Evolutionary conservation across 2,329 filamentous ascomycete species (phyloP).

Genomic region (Talaromyces sp.): DNA sequence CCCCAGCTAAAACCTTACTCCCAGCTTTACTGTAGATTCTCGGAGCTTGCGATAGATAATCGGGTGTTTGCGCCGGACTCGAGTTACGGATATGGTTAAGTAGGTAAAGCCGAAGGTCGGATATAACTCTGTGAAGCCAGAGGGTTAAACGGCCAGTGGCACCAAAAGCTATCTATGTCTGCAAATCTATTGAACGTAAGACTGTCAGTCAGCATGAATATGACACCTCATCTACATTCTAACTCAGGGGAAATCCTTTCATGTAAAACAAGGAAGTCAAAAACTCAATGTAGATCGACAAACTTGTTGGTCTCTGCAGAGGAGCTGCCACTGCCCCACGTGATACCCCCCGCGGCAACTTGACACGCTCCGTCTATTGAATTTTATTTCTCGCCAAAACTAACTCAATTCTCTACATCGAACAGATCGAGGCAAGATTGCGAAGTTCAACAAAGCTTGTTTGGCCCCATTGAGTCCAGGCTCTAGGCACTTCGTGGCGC

Average conservation of each 20-base stretch:
- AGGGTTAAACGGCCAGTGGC: too few relatives aligned
- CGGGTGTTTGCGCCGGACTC: background rate
- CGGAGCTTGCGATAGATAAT: background rate
- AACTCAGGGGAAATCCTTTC: too few relatives aligned
- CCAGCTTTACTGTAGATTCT: background rate
- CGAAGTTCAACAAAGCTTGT: slow-evolving; percentile 1
- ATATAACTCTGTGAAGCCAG: too few relatives aligned
- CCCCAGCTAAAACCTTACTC: slow-evolving; percentile 1
- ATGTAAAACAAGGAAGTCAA: background rate
- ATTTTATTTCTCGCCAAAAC: slow-evolving; percentile 2
- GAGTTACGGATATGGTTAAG: too few relatives aligned
- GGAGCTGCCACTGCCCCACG: background rate
- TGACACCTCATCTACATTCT: too few relatives aligned
- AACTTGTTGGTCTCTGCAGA: background rate
- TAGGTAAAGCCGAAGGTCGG: too few relatives aligned
- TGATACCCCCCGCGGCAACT: slow-evolving; percentile 2
- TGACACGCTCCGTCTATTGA: slow-evolving; percentile 12
- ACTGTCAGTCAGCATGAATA: background rate
- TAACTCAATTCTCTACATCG: background rate
- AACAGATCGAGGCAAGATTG: background rate
- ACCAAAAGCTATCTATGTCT: background rate
- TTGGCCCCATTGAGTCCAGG: background rate
- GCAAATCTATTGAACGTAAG: background rate
- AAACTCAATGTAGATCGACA: background rate
- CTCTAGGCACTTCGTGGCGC: background rate